Conservation (phyloP, 768 basidiomycete genomes). For the Mycena haematopus region DNA sequence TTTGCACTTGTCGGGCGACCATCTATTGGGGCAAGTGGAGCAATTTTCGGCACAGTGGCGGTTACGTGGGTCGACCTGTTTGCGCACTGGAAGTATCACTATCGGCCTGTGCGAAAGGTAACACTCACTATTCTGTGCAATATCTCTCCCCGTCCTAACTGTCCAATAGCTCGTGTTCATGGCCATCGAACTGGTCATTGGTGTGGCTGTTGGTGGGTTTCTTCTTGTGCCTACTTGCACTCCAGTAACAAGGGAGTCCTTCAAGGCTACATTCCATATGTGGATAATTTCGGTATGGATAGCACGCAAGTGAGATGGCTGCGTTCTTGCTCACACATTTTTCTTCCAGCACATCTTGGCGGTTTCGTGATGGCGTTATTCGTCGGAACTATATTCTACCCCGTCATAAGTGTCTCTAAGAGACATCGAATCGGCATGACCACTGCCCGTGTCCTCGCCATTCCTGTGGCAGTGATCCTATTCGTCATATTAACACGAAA, state of each 20-base stretch:
- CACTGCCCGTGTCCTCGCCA: constrained; percentile 72
- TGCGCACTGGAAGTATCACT: constrained; percentile 91
- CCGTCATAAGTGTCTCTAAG: constrained; percentile 82
- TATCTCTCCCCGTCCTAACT: neutral
- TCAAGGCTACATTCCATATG: constrained; percentile 40
- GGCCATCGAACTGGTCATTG: constrained; percentile 85
- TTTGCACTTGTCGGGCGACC: constrained; percentile 90
- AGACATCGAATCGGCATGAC: constrained; percentile 77
- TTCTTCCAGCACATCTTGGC: constrained; percentile 75
- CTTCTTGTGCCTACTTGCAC: neutral
- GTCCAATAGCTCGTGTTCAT: constrained; percentile 74
- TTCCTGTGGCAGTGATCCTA: constrained; percentile 78
- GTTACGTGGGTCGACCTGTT: constrained; percentile 89
- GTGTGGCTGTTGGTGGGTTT: constrained; percentile 71
- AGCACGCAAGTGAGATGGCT: constrained; percentile 8
- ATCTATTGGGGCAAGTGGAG: constrained; percentile 91
- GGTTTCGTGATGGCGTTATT: constrained; percentile 87
- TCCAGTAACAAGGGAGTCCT: neutral
- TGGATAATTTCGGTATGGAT: constrained; percentile 86
- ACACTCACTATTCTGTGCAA: constrained; percentile 15
- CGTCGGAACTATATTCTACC: constrained; percentile 84
- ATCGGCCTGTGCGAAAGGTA: constrained; percentile 82
- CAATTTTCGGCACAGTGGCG: constrained; percentile 87
- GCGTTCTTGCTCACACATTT: neutral
- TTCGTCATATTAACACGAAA: constrained; percentile 86